phyloP scores from a whole-genome alignment of 192 early-diverging fungal genomes.

The Coemansia sp. region DNA sequence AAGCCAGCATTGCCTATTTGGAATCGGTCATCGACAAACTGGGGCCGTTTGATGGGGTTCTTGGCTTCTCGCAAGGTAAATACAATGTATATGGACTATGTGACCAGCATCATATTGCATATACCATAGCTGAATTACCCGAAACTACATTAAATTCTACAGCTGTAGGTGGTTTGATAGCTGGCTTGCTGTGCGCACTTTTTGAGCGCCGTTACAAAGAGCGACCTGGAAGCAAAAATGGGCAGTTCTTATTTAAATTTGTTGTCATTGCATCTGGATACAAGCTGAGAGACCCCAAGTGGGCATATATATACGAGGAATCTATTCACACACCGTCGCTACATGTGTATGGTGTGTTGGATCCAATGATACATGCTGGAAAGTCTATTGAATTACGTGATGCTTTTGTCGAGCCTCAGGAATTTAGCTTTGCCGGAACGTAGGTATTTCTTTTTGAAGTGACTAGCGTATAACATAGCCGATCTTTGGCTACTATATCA shows the following conservation, averaged over 20 bases:
- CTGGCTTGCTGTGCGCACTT: slow-evolving; percentile 34
- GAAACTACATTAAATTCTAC: neutral
- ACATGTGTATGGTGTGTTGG: slow-evolving; percentile 46
- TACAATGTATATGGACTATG: neutral
- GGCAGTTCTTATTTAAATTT: slow-evolving; percentile 33
- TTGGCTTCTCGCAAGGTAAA: slow-evolving; percentile 51
- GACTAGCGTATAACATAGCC: too few species aligned
- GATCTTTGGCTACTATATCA: neutral
- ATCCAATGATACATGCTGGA: slow-evolving; percentile 35
- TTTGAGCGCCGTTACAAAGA: slow-evolving; percentile 20
- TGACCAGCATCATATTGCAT: neutral
- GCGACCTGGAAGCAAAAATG: neutral
- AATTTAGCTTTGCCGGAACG: slow-evolving; percentile 34
- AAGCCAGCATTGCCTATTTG: slow-evolving; percentile 29
- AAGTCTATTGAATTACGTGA: slow-evolving; percentile 32
- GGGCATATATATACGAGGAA: slow-evolving; percentile 30
- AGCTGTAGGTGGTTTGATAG: slow-evolving; percentile 45
- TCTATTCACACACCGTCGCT: slow-evolving; percentile 40
- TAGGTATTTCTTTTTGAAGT: slow-evolving; percentile 14
- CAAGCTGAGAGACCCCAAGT: slow-evolving; percentile 32
- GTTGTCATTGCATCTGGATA: slow-evolving; percentile 45
- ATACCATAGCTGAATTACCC: neutral
- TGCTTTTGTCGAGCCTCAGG: slow-evolving; percentile 19
- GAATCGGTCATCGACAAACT: slow-evolving; percentile 22
- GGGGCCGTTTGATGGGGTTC: slow-evolving; percentile 49